These are phyloP conservation scores for Lolium rigidum DNA, from an alignment of 176 grass and related monocot species.

Conservation along the genomic window DNA sequence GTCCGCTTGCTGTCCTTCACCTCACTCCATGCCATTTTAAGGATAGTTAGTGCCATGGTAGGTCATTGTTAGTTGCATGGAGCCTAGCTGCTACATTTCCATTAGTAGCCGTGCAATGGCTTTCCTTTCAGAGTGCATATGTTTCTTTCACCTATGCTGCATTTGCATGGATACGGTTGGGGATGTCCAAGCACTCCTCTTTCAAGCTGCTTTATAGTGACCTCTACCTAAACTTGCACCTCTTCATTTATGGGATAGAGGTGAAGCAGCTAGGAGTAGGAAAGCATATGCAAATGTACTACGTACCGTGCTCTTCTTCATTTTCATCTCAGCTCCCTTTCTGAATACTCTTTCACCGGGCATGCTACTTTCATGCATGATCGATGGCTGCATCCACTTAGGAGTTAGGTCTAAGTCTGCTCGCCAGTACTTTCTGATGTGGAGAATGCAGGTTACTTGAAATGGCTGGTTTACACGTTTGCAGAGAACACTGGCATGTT, in stretches of 20 bases:
- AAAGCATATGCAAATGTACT: conserved; percentile 28
- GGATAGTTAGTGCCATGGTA: conserved; percentile 8
- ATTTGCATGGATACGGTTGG: conserved; percentile 47
- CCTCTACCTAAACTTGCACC: conserved; percentile 58
- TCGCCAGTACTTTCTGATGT: conserved; percentile 27
- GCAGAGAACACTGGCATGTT: background rate
- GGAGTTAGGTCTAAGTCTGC: conserved; percentile 31
- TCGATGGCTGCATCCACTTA: conserved; percentile 11
- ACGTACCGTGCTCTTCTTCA: conserved; percentile 10
- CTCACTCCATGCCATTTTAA: conserved; percentile 37
- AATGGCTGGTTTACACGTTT: background rate
- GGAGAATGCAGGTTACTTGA: conserved; percentile 18
- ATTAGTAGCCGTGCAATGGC: conserved; percentile 22
- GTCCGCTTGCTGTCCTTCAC: conserved; percentile 52
- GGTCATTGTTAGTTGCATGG: conserved; percentile 46
- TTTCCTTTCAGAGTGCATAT: conserved; percentile 46
- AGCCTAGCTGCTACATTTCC: conserved; percentile 27
- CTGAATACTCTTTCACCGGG: conserved; percentile 9
- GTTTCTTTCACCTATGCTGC: conserved; percentile 35
- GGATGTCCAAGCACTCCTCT: conserved; percentile 35
- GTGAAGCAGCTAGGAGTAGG: conserved; percentile 21
- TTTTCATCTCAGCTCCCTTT: conserved; percentile 24
- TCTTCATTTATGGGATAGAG: conserved; percentile 47
- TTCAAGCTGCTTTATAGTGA: conserved; percentile 38
- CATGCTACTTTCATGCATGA: conserved; percentile 25